Base-by-base conservation (phyloP, 306 rosid species). In the Elaeagnus macrophylla region DNA sequence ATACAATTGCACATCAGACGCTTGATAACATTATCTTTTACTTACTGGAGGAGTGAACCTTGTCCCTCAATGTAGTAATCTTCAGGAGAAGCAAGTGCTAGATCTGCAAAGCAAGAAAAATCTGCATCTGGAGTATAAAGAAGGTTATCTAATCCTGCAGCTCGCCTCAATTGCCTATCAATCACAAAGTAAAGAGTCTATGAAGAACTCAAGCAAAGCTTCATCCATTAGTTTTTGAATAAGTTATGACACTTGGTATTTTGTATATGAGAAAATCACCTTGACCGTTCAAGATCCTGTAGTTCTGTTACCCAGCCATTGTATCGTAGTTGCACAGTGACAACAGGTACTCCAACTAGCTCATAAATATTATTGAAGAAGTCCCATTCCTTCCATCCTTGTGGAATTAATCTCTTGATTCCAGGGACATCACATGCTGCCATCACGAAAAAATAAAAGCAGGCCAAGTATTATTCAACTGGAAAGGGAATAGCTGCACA, bases 361-460 rank as follows among this genome's bases (percentile, higher is more conserved):
- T 84, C 84, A 61, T 82, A 87, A 72, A 91, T 82, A 60, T 87
- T 82, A 66, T 73, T 78, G 76, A 91, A 91, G 68, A 91, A 84
- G 59, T 82, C 66, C 32, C 32, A 25, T 53, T 87, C 84, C 66
- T 82, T 87, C 99, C 99, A 91, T 59, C 77, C 78, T 9, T 79
- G 52, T 6, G 99, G 99, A 70, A 91, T 48, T 65, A 91, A 43
- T 81, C 93, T 82, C 78, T 91, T 82, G 51, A 91, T 91, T 72
- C 99, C 99, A 62, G 99, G 99, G 56, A 91, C 93, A 75, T 87
- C 99, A 36, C 96, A 91, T 54, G 99, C 99, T 91, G 86, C 66
- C 71, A 81, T 61, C 56, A 82, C 61, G 68, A 38, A 72, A 56
- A 42, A 73, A 45, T 62, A 2, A 25, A 0, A 25, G 2, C 32